These are phyloP conservation scores for Tilletiaria anomala DNA, from an alignment of 1,284 basidiomycete species.

Conservation along the genomic window DNA sequence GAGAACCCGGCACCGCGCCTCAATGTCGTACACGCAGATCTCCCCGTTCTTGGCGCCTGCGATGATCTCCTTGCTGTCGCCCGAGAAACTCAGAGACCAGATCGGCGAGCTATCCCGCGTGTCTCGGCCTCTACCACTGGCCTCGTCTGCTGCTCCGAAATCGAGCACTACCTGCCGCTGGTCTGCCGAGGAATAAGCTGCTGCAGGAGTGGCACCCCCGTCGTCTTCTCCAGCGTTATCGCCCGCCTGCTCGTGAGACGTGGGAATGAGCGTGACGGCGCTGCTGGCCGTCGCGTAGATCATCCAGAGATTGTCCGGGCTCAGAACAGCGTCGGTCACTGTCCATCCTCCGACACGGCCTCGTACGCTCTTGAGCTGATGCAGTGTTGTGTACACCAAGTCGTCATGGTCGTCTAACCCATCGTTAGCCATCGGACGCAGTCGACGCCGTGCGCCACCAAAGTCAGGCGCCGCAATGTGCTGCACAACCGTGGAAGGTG, in stretches of 20 bases:
- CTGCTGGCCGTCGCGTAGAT: slow-evolving; percentile 51
- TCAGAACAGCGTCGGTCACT: slow-evolving; percentile 65
- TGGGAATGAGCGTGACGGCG: slow-evolving; percentile 73
- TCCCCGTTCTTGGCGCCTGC: slow-evolving; percentile 50
- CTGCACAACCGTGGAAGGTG: slow-evolving; percentile 51
- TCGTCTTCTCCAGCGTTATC: no score
- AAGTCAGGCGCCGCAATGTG: slow-evolving; percentile 63
- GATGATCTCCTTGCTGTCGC: slow-evolving; percentile 79
- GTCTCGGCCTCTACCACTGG: no score
- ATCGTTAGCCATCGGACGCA: neutral
- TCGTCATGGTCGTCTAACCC: neutral
- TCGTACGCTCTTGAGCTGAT: slow-evolving; percentile 31
- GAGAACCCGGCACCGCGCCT: slow-evolving; percentile 61
- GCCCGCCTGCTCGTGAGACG: slow-evolving; percentile 42
- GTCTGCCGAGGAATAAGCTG: neutral
- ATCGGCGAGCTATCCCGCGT: slow-evolving; percentile 45
- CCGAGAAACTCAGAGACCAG: slow-evolving; percentile 86
- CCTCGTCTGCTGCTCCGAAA: no score
- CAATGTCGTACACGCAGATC: slow-evolving; percentile 69
- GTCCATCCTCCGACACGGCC: slow-evolving; percentile 30
- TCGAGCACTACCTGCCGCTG: slow-evolving; percentile 31
- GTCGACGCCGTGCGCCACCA: slow-evolving; percentile 31
- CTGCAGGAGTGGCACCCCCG: no score
- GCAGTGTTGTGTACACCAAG: slow-evolving; percentile 13
- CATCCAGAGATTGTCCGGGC: slow-evolving; percentile 83